Evolutionary conservation across 2,329 filamentous ascomycete genomes (phyloP).

Genomic region (Coniella vitis): DNA sequence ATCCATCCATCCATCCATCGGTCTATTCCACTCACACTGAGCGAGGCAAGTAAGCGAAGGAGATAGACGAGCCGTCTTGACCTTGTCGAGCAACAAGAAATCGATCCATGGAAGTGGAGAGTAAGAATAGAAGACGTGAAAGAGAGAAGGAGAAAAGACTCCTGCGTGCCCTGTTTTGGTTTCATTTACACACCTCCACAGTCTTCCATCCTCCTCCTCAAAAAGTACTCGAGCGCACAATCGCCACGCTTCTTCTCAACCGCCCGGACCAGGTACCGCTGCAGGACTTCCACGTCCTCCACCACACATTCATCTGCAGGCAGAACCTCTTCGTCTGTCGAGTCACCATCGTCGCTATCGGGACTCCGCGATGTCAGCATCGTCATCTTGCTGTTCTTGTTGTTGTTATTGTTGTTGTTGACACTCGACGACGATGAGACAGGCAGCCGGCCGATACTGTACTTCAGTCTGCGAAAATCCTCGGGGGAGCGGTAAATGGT

Average conservation of each 20-base stretch:
- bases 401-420: too few relatives aligned
- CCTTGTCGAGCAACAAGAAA: too few relatives aligned
- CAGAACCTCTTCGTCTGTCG: too few relatives aligned
- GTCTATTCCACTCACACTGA: too few relatives aligned
- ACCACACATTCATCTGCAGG: slow-evolving; percentile 4
- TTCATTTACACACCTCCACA: slow-evolving; percentile 15
- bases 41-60: too few relatives aligned
- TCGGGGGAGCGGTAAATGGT: slow-evolving; percentile 23
- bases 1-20: too few relatives aligned
- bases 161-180: not conserved
- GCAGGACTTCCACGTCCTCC: slow-evolving; percentile 17
- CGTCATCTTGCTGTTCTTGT: not conserved
- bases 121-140: not conserved
- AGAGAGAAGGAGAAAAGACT: not conserved
- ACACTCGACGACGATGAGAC: not conserved
- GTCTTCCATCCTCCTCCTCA: slow-evolving; percentile 24
- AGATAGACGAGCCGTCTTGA: too few relatives aligned
- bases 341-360: too few relatives aligned
- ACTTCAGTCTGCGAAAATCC: slow-evolving; percentile 21
- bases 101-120: too few relatives aligned
- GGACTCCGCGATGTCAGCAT: slow-evolving; percentile 4
- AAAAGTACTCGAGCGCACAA: slow-evolving; percentile 22
- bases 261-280: slow-evolving; percentile 18
- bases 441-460: slow-evolving; percentile 4
- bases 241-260: slow-evolving; percentile 14